Evolutionary conservation across 345 rosid genomes (phyloP), one percentile per base, ranked within the genome.

Genomic region (Kernera saxatilis): DNA sequence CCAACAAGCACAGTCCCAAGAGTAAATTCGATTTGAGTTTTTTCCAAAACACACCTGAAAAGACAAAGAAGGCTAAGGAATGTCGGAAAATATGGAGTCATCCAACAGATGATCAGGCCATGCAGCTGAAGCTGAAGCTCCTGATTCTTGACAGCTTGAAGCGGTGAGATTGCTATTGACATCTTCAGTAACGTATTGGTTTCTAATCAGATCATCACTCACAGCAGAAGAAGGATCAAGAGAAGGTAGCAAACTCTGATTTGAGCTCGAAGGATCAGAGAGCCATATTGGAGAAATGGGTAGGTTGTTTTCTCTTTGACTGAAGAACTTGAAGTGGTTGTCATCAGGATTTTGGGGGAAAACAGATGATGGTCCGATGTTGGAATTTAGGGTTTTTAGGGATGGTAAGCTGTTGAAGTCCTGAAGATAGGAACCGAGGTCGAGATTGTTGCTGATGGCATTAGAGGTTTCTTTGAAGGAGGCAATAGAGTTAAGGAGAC

Each of bases 21-120:
- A 61, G 45, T 17, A 74, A 19, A 65, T 37, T 36, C 27, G 67
- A 65, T 73, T 33, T 12, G n/a, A 49, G 63, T 59, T 53, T 52
- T 52, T 45, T 52, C 29, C 56, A 69, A 69, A 53, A 33, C 51
- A 62, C 35, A 75, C 78, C 78, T 60, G 62, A 26, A 53, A 54
- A 22, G 74, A 41, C 41, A 10, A 45, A 39, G 9, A 39, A 18
- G 61, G 70, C 66, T 70, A 76, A 41, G 76, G 68, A 40, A 76
- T 64, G 40, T 76, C 68, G 13, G 55, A 64, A 54, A 70, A 70
- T 57, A 76, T 37, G 26, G 76, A 63, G 11, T 76, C 76, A 58
- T 76, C 76, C 55, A 76, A 50, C 32, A 70, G 68, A 65, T 63
- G 76, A 48, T 76, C 76, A 71, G 80, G 76, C 80, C 80, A 76